Evolutionary conservation across 2,329 filamentous ascomycete species (phyloP), one percentile per base, ranked within the genome.

Genomic region (Samsoniella hepiali): DNA sequence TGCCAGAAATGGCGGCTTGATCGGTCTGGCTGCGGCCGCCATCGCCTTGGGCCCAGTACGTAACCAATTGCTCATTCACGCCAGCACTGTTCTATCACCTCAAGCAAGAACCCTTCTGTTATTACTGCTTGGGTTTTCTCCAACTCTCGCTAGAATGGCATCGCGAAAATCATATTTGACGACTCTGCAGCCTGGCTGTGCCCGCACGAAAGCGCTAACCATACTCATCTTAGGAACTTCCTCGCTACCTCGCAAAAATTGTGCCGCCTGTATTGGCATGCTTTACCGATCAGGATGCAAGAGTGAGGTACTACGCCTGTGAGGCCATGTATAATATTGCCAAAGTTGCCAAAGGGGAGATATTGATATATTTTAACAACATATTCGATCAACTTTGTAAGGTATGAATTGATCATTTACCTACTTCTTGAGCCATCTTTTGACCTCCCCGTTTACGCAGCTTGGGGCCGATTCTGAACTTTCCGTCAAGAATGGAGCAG

Each of bases 241-340:
- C 95, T 38, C 89, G 89, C 65, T 97, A 98, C 74, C 84, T 99
- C 58, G 89, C 93, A 73, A 89, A 93, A 70, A 98, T 99, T 69
- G 94, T 99, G 0, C 94, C 94, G 53, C 96, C 96, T 3, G 95
- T 99, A 5, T 84, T 99, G 53, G 95, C 95, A 59, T 99, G 96
- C 81, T 99, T 99, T 77, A 91, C 91, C 64, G 96, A 99, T 70
- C 95, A 98, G 80, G 95, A 99, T 89, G 93, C 95, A 34, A 87
- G 95, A 64, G 95, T 98, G 38, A 87, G 95, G 67, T 99, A 99
- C 76, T 99, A 99, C 78, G 95, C 95, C 31, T 99, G 95, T 78
- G 95, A 99, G 80, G 96, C 93, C 76, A 99, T 99, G 95, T 99
- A 99, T 79, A 99, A 99, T 77, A 99, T 99, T 73, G 93, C 95